phyloP scores from a whole-genome alignment of 2,329 filamentous ascomycete genomes.

The Nectriaceae sp. region DNA sequence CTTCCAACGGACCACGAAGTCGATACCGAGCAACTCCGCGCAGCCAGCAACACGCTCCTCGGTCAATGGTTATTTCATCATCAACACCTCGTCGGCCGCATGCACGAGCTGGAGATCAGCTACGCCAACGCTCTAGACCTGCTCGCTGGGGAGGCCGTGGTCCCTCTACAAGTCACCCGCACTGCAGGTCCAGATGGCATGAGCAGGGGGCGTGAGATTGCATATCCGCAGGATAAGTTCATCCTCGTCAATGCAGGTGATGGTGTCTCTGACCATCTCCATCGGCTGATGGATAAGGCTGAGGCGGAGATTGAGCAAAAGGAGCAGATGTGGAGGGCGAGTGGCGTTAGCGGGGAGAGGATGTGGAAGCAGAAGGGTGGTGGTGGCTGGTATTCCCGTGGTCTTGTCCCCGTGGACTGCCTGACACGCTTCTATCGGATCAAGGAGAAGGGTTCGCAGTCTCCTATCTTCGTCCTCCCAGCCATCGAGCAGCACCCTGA shows the following conservation, averaged over 20 bases:
- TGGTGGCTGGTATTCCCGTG: slow-evolving; percentile 37
- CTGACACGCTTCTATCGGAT: slow-evolving; percentile 55
- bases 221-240: slow-evolving; percentile 57
- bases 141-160: slow-evolving; percentile 50
- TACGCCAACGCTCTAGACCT: slow-evolving; percentile 54
- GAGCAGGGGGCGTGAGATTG: slow-evolving; percentile 51
- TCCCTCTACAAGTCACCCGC: slow-evolving; percentile 55
- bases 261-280: slow-evolving; percentile 49
- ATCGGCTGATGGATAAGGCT: slow-evolving; percentile 47
- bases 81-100: slow-evolving; percentile 54
- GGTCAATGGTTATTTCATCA: slow-evolving; percentile 59
- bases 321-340: slow-evolving; percentile 35
- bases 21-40: slow-evolving; percentile 38
- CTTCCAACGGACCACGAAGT: slow-evolving; percentile 46
- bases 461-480: slow-evolving; percentile 56
- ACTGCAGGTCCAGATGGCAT: slow-evolving; percentile 53
- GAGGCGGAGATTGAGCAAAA: slow-evolving; percentile 43
- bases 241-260: slow-evolving; percentile 57
- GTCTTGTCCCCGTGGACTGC: slow-evolving; percentile 52
- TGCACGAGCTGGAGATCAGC: slow-evolving; percentile 58
- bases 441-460: slow-evolving; percentile 40
- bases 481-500: slow-evolving; percentile 49
- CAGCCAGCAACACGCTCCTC: slow-evolving; percentile 53
- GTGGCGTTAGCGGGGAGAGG: slow-evolving; percentile 45
- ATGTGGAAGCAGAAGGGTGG: slow-evolving; percentile 32